phyloP scores from a whole-genome alignment of 176 grass and related monocot genomes.

The Calamus simplicifolius region DNA sequence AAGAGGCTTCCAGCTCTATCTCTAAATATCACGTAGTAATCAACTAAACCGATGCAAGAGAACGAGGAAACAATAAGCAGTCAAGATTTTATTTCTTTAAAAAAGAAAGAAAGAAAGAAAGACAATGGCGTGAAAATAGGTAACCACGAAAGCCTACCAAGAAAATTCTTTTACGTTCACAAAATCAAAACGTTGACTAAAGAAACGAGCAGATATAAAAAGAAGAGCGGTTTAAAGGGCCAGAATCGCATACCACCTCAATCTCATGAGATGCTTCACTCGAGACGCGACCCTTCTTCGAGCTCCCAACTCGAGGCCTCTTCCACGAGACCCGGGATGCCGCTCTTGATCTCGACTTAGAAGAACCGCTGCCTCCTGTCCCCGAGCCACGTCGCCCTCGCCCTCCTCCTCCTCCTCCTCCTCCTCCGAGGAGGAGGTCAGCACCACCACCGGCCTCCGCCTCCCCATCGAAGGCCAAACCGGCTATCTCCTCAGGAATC shows the following conservation, averaged over 20 bases:
- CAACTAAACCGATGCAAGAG: too few relatives aligned
- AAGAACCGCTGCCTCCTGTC: neutral
- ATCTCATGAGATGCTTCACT: slow-evolving; percentile 11
- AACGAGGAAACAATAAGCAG: too few relatives aligned
- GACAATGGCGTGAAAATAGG: too few relatives aligned
- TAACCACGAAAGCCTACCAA: too few relatives aligned
- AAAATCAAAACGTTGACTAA: neutral
- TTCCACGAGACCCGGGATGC: slow-evolving; percentile 10
- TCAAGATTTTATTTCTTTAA: too few relatives aligned
- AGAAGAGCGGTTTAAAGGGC: neutral
- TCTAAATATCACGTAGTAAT: too few relatives aligned
- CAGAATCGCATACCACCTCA: neutral
- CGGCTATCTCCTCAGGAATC: too few relatives aligned
- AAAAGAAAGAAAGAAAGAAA: too few relatives aligned
- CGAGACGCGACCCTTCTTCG: slow-evolving; percentile 4
- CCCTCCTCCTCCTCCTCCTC: slow-evolving; percentile 15
- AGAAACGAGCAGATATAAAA: neutral
- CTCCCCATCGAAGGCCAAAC: slow-evolving; percentile 18
- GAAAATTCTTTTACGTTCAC: neutral
- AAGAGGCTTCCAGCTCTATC: too few relatives aligned
- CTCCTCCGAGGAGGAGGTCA: slow-evolving; percentile 24
- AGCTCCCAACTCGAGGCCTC: slow-evolving; percentile 21
- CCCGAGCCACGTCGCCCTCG: slow-evolving; percentile 3
- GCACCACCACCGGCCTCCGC: slow-evolving; percentile 17
- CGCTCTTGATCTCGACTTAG: slow-evolving; percentile 2